phyloP scores from a whole-genome alignment of 371 early-diverging fungal genomes.

The Mucor ambiguus region DNA sequence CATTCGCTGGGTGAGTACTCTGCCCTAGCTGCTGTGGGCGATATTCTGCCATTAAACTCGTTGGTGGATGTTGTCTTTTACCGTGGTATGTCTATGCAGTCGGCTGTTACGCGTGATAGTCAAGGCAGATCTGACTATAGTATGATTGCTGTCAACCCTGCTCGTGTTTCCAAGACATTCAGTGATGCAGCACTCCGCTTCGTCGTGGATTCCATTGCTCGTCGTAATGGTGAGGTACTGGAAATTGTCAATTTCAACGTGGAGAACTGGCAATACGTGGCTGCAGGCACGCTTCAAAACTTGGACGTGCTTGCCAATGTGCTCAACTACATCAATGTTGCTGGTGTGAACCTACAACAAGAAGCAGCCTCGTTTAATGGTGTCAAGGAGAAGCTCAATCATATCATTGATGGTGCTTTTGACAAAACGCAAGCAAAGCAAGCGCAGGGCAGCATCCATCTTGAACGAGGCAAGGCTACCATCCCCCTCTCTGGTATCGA shows the following conservation, averaged over 20 bases:
- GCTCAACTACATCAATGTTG: conserved; percentile 76
- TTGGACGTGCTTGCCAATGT: conserved; percentile 81
- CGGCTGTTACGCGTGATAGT: conserved; percentile 85
- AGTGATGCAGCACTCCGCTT: conserved; percentile 82
- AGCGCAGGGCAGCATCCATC: conserved; percentile 66
- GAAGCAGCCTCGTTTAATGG: conserved; percentile 84
- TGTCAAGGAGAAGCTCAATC: conserved; percentile 79
- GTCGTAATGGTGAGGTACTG: conserved; percentile 75
- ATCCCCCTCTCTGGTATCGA: conserved; percentile 94
- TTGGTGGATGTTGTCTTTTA: conserved; percentile 95
- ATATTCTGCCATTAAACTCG: conserved; percentile 86
- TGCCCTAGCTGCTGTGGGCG: conserved; percentile 89
- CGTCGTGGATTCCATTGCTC: conserved; percentile 83
- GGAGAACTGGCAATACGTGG: conserved; percentile 94
- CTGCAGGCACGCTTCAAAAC: conserved; percentile 86
- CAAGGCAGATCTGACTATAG: conserved; percentile 89
- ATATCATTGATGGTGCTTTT: conserved; percentile 79
- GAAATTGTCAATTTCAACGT: conserved; percentile 98
- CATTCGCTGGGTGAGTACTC: conserved; percentile 97
- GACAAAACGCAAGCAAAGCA: conserved; percentile 73
- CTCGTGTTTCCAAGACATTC: conserved; percentile 86
- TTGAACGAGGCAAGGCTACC: conserved; percentile 91
- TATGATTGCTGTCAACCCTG: conserved; percentile 95
- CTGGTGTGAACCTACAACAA: conserved; percentile 84
- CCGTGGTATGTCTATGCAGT: conserved; percentile 98